Conservation (phyloP, 2,329 filamentous ascomycete species). For the Epichloe typhina region DNA sequence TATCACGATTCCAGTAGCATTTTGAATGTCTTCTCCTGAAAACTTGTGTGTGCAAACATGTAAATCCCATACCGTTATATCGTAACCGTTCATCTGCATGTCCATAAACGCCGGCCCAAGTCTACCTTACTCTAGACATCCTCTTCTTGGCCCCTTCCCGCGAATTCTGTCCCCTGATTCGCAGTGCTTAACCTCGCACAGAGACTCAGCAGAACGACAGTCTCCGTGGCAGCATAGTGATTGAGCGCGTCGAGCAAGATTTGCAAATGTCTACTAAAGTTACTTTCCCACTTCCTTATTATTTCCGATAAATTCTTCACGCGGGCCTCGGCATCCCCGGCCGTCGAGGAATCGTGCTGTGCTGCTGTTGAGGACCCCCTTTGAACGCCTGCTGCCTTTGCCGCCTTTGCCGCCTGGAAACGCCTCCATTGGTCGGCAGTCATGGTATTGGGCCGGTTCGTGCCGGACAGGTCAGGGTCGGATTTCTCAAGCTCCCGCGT, state of each 20-base stretch:
- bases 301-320: constrained; percentile 75
- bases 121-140: constrained; percentile 18
- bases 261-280: constrained; percentile 84
- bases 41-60: no score
- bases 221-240: constrained; percentile 94
- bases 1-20: no score
- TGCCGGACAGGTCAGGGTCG: constrained; percentile 61
- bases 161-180: constrained; percentile 59
- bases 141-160: constrained; percentile 46
- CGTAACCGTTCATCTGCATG: no score
- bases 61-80: no score
- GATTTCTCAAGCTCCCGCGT: constrained; percentile 72
- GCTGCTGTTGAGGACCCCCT: constrained; percentile 8
- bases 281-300: constrained; percentile 80
- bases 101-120: background rate
- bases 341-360: constrained; percentile 9
- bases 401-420: constrained; percentile 35
- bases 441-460: constrained; percentile 46
- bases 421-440: constrained; percentile 46
- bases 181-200: constrained; percentile 73
- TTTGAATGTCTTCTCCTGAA: no score
- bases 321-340: constrained; percentile 30
- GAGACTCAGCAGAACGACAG: constrained; percentile 79
- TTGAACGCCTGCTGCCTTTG: constrained; percentile 14
- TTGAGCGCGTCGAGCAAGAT: constrained; percentile 91